Base-by-base conservation (phyloP, 257 asterid genomes). In the Salvia hispanica region DNA sequence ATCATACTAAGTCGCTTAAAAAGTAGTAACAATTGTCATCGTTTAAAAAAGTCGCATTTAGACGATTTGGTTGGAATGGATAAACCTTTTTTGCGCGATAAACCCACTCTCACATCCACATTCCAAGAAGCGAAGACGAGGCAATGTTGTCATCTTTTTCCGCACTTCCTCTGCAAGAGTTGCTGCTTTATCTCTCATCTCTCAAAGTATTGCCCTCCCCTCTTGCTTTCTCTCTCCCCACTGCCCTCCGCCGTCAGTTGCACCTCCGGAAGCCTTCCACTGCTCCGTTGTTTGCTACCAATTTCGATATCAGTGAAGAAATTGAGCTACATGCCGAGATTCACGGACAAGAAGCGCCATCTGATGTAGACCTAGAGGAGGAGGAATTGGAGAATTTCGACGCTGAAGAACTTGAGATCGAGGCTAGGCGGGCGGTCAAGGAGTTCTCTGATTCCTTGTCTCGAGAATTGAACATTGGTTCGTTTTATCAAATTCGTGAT, bases 371-470 rank as follows among this genome's bases (percentile, higher is more conserved):
- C 8, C 74, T 71, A 8, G 86, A 63, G n/a, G 86, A 85, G 60
- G 73, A 70, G 53, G 80, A 53, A 25, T 25, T 25, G 14, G 79
- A 79, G 52, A 63, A 72, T 54, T 56, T 86, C 68, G 93, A 93
- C 71, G 72, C 78, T 28, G 81, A 82, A 16, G 76, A 80, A 44
- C 70, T 93, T 4, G 98, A 93, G 80, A 78, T 72, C 46, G 92
- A 88, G 74, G 96, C 97, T 47, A 65, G 74, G 43, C 80, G 65
- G 62, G 94, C 67, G 7, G 84, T 71, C 53, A 77, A 79, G 73
- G 95, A 90, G 50, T 81, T 78, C 67, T 77, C 93, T 0, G 82
- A 76, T 36, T 78, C 86, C 48, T 71, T 93, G 78, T 78, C 95
- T 46, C 82, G 83, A n/a, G 74, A 85, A 73, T 39, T 85, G 48